A percentile compares a stretch with the other conserved stretches of the same genome.
These are phyloP conservation scores for Trichoderma breve DNA, from an alignment of 2,329 filamentous ascomycete genomes.

Conservation along the genomic window DNA sequence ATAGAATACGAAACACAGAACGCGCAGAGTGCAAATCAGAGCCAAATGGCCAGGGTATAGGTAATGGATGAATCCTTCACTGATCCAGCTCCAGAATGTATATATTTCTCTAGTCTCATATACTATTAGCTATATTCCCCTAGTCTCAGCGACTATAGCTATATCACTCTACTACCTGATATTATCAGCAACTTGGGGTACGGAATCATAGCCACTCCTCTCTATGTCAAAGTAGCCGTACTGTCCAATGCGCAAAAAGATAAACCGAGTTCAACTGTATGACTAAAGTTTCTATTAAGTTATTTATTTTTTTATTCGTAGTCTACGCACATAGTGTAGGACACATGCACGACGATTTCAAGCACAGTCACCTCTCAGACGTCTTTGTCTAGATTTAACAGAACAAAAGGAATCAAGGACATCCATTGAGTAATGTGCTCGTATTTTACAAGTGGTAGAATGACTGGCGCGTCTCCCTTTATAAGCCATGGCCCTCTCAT, in stretches of 20 bases:
- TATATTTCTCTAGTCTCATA: no score
- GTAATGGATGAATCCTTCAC: no score
- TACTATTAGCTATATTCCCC: no score
- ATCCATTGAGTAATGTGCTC: slow-evolving; percentile 60
- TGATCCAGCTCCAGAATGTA: no score
- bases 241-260: neutral
- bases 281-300: neutral
- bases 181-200: no score
- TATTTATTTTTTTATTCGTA: neutral
- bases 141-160: no score
- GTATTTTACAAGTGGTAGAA: slow-evolving; percentile 61
- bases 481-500: slow-evolving; percentile 45
- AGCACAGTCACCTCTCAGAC: neutral
- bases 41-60: no score
- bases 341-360: neutral
- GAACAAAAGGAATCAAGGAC: slow-evolving; percentile 61
- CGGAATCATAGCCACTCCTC: no score
- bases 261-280: neutral
- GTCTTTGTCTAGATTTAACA: slow-evolving; percentile 15
- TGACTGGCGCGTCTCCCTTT: slow-evolving; percentile 46
- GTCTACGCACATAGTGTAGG: neutral
- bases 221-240: neutral
- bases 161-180: no score
- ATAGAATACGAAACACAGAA: no score
- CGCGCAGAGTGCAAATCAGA: no score